phyloP scores from a whole-genome alignment of 1,284 basidiomycete genomes.

The Puccinia novopanici region DNA sequence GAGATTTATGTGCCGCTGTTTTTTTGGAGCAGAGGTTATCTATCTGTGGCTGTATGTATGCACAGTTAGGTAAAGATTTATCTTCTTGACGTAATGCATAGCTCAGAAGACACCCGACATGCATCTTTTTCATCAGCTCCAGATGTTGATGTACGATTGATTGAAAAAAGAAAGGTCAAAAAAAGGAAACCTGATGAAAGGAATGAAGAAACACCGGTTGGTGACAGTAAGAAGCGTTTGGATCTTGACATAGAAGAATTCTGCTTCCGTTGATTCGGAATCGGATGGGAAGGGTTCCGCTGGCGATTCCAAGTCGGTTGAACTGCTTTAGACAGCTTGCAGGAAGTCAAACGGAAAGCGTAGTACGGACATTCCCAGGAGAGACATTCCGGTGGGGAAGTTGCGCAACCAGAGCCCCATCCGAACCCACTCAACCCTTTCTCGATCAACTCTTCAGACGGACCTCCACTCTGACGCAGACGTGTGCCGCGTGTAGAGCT shows the following conservation, averaged over 20 bases:
- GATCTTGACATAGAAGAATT: background rate
- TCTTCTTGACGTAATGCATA: background rate
- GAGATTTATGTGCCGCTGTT: slow-evolving; percentile 1
- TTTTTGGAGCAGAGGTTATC: slow-evolving; percentile 9
- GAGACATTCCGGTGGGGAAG: slow-evolving; percentile 3
- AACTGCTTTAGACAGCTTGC: background rate
- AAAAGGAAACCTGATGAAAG: background rate
- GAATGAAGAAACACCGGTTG: background rate
- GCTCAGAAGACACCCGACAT: slow-evolving; percentile 8
- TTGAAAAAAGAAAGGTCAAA: background rate
- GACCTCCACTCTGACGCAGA: background rate
- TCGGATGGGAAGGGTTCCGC: slow-evolving; percentile 9
- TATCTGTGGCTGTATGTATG: slow-evolving; percentile 23
- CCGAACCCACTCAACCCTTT: slow-evolving; percentile 14
- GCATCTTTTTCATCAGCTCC: background rate
- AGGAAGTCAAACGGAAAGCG: background rate
- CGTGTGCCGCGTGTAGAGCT: background rate
- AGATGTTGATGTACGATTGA: slow-evolving; percentile 1
- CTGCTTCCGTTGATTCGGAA: background rate
- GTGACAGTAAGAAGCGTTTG: background rate
- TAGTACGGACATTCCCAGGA: background rate
- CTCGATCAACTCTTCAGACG: background rate
- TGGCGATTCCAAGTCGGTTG: background rate
- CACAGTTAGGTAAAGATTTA: slow-evolving; percentile 22
- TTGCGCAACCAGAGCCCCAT: background rate